A percentile compares a stretch with the other conserved stretches of the same genome.
Evolutionary conservation across 495 filamentous ascomycete species (phyloP).

Genomic region (Aspergillus indologenus): DNA sequence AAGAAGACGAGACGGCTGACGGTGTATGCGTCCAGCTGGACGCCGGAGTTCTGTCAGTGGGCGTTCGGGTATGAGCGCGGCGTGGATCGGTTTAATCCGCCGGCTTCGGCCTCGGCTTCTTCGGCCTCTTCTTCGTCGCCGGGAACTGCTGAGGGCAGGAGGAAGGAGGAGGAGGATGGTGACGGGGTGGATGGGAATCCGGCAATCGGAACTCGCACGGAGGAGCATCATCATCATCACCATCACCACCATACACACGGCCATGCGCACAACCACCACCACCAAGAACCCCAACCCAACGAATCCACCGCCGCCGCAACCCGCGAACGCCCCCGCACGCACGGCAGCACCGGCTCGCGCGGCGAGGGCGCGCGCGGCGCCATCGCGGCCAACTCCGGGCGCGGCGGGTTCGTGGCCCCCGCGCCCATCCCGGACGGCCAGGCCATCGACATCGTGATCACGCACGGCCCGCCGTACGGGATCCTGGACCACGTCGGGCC

Average conservation of each 20-base stretch:
- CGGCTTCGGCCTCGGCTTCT: constrained; percentile 15
- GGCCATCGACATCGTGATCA: constrained; percentile 63
- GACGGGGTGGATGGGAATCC: not conserved
- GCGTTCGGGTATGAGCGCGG: constrained; percentile 60
- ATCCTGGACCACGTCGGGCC: constrained; percentile 51
- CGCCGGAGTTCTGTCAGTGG: constrained; percentile 56
- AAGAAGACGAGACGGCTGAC: constrained; percentile 51
- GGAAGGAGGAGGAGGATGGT: not conserved
- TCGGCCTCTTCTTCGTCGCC: constrained; percentile 11
- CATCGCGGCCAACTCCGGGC: not conserved
- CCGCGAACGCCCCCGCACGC: not conserved
- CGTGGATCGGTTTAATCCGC: constrained; percentile 54
- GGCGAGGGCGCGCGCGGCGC: not conserved
- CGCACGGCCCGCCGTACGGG: constrained; percentile 66
- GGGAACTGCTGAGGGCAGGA: not conserved
- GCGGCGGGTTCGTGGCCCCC: constrained; percentile 21
- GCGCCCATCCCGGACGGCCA: constrained; percentile 50
- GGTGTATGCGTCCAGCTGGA: constrained; percentile 66
- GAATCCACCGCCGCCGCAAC: not conserved
- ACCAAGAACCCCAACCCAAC: too few relatives aligned
- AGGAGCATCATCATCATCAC: too few relatives aligned
- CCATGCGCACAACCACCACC: too few relatives aligned
- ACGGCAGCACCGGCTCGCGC: not conserved
- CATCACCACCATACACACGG: not conserved
- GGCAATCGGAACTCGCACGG: too few relatives aligned